These are phyloP conservation scores for Trametes meyenii DNA, from an alignment of 768 basidiomycete genomes.

Conservation along the genomic window DNA sequence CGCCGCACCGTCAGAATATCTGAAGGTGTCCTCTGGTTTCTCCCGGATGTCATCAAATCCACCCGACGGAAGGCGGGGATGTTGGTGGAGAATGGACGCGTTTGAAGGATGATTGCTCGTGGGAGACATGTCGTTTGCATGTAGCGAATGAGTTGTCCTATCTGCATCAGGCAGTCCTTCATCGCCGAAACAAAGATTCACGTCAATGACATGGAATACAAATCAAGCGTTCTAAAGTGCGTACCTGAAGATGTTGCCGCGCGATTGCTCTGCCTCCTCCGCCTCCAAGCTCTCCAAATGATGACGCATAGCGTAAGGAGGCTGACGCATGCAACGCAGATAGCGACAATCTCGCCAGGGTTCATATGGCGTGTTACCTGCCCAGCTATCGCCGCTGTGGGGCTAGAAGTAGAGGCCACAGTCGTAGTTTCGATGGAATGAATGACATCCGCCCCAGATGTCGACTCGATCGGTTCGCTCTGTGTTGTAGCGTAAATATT, in stretches of 20 bases:
- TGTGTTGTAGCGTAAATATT: background rate
- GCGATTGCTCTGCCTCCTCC: background rate
- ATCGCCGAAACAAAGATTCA: no score
- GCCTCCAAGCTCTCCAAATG: conserved; percentile 2
- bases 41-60: no score
- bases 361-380: background rate
- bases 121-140: no score
- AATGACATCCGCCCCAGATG: background rate
- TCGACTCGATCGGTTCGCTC: background rate
- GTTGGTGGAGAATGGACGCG: no score
- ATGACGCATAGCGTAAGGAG: background rate
- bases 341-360: conserved; percentile 10
- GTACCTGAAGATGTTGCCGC: background rate
- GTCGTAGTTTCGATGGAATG: background rate
- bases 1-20: no score
- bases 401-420: background rate
- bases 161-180: no score
- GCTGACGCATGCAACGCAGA: background rate
- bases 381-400: background rate
- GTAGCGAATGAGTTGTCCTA: no score
- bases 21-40: no score
- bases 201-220: no score
- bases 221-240: background rate
- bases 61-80: no score
- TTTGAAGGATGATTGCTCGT: no score